phyloP scores from a whole-genome alignment of 2,329 filamentous ascomycete species.

The Colletotrichum navitas region DNA sequence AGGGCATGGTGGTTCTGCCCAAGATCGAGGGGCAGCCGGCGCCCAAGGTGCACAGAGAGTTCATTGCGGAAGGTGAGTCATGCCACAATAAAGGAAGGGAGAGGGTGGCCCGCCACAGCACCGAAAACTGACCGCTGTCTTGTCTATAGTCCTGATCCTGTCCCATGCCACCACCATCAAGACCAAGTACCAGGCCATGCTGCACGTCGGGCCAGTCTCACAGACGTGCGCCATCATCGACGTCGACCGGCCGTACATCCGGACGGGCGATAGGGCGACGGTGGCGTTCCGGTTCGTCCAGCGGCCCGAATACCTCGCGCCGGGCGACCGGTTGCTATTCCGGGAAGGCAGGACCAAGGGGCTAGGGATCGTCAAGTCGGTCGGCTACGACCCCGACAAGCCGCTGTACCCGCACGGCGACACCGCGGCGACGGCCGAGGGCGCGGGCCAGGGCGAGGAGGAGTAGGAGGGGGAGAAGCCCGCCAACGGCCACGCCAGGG shows the following conservation, averaged over 20 bases:
- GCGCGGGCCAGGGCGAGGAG: neutral
- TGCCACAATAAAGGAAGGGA: too few species aligned
- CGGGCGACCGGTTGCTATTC: conserved; percentile 92
- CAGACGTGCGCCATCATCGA: conserved; percentile 98
- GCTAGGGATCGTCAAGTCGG: conserved; percentile 89
- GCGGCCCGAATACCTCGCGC: conserved; percentile 89
- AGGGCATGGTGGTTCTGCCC: conserved; percentile 96
- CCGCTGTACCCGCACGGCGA: conserved; percentile 52
- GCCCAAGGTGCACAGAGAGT: conserved; percentile 80
- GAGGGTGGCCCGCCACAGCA: neutral
- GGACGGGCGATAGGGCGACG: conserved; percentile 92
- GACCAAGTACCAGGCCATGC: conserved; percentile 96
- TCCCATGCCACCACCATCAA: conserved; percentile 98
- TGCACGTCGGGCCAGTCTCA: conserved; percentile 93
- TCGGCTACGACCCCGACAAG: conserved; percentile 83
- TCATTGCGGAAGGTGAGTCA: conserved; percentile 78
- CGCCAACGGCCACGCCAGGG: conserved; percentile 29
- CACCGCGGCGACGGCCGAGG: neutral
- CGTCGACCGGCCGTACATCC: conserved; percentile 94
- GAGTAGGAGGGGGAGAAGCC: conserved; percentile 33
- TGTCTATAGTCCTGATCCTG: conserved; percentile 80
- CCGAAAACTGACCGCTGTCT: conserved; percentile 21
- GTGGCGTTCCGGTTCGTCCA: conserved; percentile 97
- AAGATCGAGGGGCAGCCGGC: conserved; percentile 79
- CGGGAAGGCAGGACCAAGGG: conserved; percentile 96